Conservation (phyloP, 2,329 filamentous ascomycete genomes). For the Plenodomus biglobosus region DNA sequence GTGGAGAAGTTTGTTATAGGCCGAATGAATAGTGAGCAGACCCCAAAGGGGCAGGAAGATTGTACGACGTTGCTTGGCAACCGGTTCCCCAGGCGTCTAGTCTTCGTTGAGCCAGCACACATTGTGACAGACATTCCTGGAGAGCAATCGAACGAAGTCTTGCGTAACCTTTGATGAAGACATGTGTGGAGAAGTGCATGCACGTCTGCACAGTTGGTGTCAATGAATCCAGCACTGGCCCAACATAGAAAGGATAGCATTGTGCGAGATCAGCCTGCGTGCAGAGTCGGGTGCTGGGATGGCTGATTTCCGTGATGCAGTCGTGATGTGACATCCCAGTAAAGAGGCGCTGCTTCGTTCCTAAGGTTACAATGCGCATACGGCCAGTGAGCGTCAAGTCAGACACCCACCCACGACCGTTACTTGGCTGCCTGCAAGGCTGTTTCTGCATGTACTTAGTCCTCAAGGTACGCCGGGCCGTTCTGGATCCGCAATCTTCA, state of each 20-base stretch:
- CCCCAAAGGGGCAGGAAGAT: neutral
- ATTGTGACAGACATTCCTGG: neutral
- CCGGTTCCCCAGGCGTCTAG: neutral
- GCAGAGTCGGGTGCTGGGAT: conserved; percentile 18
- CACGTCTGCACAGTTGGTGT: neutral
- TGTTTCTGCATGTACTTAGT: conserved; percentile 17
- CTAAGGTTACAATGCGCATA: conserved; percentile 38
- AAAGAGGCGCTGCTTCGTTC: conserved; percentile 30
- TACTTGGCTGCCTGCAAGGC: conserved; percentile 31
- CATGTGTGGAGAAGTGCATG: neutral
- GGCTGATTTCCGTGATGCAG: conserved; percentile 29
- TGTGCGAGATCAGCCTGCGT: conserved; percentile 16
- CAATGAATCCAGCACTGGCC: neutral
- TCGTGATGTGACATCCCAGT: conserved; percentile 28
- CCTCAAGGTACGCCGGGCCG: conserved; percentile 13
- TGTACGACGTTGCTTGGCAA: neutral
- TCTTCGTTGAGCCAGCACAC: neutral
- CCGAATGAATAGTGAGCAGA: neutral
- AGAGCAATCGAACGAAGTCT: neutral
- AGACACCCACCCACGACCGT: conserved; percentile 22
- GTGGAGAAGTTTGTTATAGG: neutral
- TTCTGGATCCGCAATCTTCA: conserved; percentile 18
- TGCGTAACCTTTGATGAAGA: neutral
- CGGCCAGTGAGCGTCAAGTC: conserved; percentile 24
- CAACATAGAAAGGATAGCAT: conserved; percentile 5